Evolutionary conservation across 2,329 filamentous ascomycete genomes (phyloP), one percentile per base, ranked within the genome.

Genomic region (Lecanosticta acicola): DNA sequence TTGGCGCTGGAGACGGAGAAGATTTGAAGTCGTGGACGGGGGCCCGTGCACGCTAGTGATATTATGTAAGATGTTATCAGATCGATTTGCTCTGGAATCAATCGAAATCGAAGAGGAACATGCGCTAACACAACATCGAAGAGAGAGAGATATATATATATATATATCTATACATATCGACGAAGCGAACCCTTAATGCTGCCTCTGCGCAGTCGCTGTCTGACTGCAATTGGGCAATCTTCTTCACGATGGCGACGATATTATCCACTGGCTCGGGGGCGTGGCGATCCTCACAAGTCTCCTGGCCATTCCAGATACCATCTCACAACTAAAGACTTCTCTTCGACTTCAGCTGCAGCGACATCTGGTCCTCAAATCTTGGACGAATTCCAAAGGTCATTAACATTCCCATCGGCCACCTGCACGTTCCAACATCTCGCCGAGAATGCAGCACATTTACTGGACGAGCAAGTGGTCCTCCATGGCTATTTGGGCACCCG

Each of bases 401-500:
- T 77, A 45, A 60, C 66, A 36, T 76, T 76, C 36, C 71, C 73
- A 2, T 42, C 65, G 14, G 67, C 71, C 18, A 73, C 63, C 62
- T 66, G 68, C 66, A 51, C 59, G 59, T 45, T 66, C 34, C 43
- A 57, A 14, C 34, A 59, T 19, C 54, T 66, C 19, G 56, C 55
- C 14, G 44, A 55, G 37, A 48, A 63, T 45, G 53, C 59, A 11
- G 38, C 41, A 9, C 21, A 43, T 20, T 49, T 53, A 16, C 40
- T 64, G 14, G 65, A 64, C 32, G 37, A 71, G 5, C 59, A 68
- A 16, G 72, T 85, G 24, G 71, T 73, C 0, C 64, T 86, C 1
- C 75, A 82, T 63, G 90, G 90, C 16, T 93, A 90, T 57, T 66
- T 95, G 0, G 80, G 81, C 19, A 80, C 79, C 49, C 76, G 81